Percentiles rank a stretch among this genome's conserved stretches.
phyloP scores from a whole-genome alignment of 345 rosid genomes.

The Linum trigynum region DNA sequence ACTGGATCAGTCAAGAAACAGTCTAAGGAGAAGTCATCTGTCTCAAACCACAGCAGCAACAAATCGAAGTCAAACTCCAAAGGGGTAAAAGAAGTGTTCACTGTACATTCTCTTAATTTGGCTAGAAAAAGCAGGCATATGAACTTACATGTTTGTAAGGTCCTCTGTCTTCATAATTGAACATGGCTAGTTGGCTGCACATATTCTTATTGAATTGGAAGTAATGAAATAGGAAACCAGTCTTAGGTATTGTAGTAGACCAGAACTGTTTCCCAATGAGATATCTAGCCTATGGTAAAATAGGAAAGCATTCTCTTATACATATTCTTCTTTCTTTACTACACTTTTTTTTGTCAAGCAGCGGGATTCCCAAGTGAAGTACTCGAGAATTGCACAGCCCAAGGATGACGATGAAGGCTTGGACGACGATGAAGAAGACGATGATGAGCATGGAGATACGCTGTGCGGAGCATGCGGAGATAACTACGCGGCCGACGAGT shows the following conservation, averaged over 20 bases:
- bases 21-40: slow-evolving; percentile 17
- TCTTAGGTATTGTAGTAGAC: background rate
- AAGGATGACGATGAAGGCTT: slow-evolving; percentile 21
- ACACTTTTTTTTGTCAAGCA: slow-evolving; percentile 23
- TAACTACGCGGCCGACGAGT: slow-evolving; percentile 21
- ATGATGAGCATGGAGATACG: slow-evolving; percentile 24
- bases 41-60: slow-evolving; percentile 20
- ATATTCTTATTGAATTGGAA: background rate
- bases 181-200: background rate
- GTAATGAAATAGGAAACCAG: background rate
- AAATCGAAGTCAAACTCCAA: slow-evolving; percentile 19
- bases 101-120: background rate
- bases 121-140: background rate
- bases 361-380: slow-evolving; percentile 42
- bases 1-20: slow-evolving; percentile 21
- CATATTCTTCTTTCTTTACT: background rate
- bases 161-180: background rate
- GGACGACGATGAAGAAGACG: slow-evolving; percentile 20
- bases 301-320: background rate
- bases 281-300: background rate
- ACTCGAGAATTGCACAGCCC: slow-evolving; percentile 19
- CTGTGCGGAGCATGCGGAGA: slow-evolving; percentile 24
- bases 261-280: slow-evolving; percentile 3
- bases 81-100: slow-evolving; percentile 12
- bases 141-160: background rate